Conservation (phyloP, 2,329 filamentous ascomycete species). For the Neurospora crassa region DNA sequence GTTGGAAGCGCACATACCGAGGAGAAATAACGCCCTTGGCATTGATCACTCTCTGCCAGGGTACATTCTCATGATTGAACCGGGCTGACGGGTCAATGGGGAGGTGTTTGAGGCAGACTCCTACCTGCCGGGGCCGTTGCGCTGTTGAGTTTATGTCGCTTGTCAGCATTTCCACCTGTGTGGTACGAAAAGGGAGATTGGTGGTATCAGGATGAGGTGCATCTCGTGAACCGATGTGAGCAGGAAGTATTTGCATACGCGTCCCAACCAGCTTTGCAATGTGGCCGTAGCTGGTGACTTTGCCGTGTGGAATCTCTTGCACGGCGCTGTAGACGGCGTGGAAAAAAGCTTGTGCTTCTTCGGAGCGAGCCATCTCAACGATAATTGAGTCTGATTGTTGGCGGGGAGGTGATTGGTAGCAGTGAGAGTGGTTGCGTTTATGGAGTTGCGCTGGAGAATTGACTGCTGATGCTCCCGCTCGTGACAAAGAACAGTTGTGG, state of each 20-base stretch:
- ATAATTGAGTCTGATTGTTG: background rate
- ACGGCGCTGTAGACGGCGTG: slow-evolving; percentile 72
- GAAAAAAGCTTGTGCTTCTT: slow-evolving; percentile 68
- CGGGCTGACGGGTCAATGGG: slow-evolving; percentile 40
- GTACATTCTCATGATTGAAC: slow-evolving; percentile 71
- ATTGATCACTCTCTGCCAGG: slow-evolving; percentile 92
- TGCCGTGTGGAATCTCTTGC: slow-evolving; percentile 74
- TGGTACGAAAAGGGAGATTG: background rate
- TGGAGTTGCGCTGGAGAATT: background rate
- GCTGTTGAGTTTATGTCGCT: slow-evolving; percentile 33
- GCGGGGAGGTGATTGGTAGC: background rate
- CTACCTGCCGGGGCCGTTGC: slow-evolving; percentile 73
- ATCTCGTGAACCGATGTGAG: background rate
- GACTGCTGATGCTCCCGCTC: background rate
- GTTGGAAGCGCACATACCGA: slow-evolving; percentile 39
- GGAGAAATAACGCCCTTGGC: slow-evolving; percentile 78
- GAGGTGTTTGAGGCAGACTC: slow-evolving; percentile 81
- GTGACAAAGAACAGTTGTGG: background rate
- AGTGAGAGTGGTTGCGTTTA: background rate
- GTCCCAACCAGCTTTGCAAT: slow-evolving; percentile 65
- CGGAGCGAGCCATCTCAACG: slow-evolving; percentile 54
- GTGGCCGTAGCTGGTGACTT: slow-evolving; percentile 81
- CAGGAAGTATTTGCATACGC: slow-evolving; percentile 41
- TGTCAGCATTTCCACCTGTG: background rate
- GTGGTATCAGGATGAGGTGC: background rate